Evolutionary conservation across 176 grass and related monocot genomes (phyloP).

Genomic region (Cenchrus americanus): DNA sequence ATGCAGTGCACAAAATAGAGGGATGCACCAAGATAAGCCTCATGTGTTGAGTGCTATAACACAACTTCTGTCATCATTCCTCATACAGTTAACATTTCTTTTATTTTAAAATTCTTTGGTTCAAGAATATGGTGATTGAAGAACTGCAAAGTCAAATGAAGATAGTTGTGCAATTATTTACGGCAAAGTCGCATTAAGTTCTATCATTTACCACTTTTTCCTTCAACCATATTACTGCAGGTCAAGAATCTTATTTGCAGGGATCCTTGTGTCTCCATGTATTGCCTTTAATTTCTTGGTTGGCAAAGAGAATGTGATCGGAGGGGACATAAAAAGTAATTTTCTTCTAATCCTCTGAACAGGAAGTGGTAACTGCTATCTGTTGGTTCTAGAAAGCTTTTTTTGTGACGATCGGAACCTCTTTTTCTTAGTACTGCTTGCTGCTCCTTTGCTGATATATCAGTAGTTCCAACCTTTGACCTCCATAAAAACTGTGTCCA

Average conservation of each 20-base stretch:
- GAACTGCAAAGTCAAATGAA: background rate
- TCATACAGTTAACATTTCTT: background rate
- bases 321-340: background rate
- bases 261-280: constrained; percentile 14
- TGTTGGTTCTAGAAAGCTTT: background rate
- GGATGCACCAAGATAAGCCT: background rate
- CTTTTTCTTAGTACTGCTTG: background rate
- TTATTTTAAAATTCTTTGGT: background rate
- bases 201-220: background rate
- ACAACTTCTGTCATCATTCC: constrained; percentile 6
- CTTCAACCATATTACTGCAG: background rate
- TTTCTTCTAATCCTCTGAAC: constrained; percentile 7
- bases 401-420: background rate
- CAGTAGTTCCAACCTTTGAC: constrained; percentile 31
- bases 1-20: background rate
- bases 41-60: background rate
- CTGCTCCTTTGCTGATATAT: constrained; percentile 1
- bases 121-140: background rate
- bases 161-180: background rate
- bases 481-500: background rate
- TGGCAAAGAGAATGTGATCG: background rate
- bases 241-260: background rate
- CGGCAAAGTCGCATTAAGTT: background rate
- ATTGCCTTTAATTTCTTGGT: background rate
- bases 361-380: background rate